A percentile compares a stretch with the other conserved stretches of the same genome.
Conservation (phyloP, 441 rosid species). For the Corymbia citriodora region DNA sequence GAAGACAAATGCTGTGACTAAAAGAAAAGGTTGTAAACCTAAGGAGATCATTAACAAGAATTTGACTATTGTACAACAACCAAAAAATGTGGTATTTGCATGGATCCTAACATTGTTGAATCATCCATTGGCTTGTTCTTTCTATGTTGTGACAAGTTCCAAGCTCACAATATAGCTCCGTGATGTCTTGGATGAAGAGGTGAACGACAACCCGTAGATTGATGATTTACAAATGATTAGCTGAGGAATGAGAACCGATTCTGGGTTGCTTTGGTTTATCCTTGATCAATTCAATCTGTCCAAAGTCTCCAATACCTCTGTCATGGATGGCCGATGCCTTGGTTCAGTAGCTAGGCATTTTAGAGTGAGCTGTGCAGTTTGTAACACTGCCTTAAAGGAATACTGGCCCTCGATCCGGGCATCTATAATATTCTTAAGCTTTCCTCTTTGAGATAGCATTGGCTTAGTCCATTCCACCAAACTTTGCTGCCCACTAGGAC, state of each 20-base stretch:
- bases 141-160: background rate
- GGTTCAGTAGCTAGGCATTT: conserved; percentile 34
- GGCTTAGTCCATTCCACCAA: conserved; percentile 44
- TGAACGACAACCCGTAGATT: background rate
- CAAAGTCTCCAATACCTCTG: conserved; percentile 30
- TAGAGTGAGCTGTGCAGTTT: conserved; percentile 24
- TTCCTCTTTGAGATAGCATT: conserved; percentile 26
- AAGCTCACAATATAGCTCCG: background rate
- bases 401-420: conserved; percentile 40
- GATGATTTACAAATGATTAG: conserved; percentile 7
- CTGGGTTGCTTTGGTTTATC: conserved; percentile 14
- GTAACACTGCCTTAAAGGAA: conserved; percentile 24
- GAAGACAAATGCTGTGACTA: background rate
- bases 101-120: background rate
- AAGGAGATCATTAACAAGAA: background rate
- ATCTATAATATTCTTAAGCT: conserved; percentile 37
- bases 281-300: conserved; percentile 28
- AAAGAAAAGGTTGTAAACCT: background rate
- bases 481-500: conserved; percentile 28
- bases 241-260: background rate
- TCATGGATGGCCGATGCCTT: conserved; percentile 41
- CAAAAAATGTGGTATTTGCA: background rate
- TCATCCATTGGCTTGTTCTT: background rate
- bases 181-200: conserved; percentile 3
- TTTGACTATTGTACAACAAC: background rate